Conservation (phyloP, 2,329 filamentous ascomycete genomes). For the Aspergillus luchuensis region DNA sequence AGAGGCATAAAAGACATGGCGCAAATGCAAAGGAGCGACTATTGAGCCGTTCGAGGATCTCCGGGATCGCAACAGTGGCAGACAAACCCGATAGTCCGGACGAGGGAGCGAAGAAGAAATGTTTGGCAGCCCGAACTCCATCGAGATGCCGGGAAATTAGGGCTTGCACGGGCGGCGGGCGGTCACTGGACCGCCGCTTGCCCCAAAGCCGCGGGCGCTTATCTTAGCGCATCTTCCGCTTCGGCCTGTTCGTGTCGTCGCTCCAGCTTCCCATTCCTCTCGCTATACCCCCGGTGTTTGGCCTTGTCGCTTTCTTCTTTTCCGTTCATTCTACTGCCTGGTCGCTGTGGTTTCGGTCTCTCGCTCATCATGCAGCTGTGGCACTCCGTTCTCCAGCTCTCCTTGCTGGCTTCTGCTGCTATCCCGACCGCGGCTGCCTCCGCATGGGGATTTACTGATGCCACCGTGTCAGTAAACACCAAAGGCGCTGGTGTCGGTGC, state of each 20-base stretch:
- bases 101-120: conserved; percentile 19
- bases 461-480: conserved; percentile 59
- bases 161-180: conserved; percentile 33
- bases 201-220: conserved; percentile 30
- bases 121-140: conserved; percentile 23
- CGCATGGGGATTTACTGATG: conserved; percentile 66
- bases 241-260: not conserved
- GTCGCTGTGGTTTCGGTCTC: not conserved
- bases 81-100: conserved; percentile 7
- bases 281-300: conserved; percentile 29
- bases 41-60: conserved; percentile 12
- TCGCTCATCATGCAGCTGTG: conserved; percentile 41
- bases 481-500: conserved; percentile 61
- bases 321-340: conserved; percentile 1
- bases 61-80: conserved; percentile 4
- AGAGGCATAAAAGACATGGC: conserved; percentile 15
- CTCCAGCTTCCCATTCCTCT: conserved; percentile 14
- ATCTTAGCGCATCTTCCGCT: conserved; percentile 24
- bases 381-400: conserved; percentile 37
- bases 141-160: conserved; percentile 38
- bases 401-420: conserved; percentile 39
- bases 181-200: conserved; percentile 34
- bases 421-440: conserved; percentile 50
- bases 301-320: conserved; percentile 15
- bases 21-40: conserved; percentile 12